These are phyloP conservation scores for Daedalea quercina DNA, from an alignment of 768 basidiomycete genomes.

Conservation along the genomic window DNA sequence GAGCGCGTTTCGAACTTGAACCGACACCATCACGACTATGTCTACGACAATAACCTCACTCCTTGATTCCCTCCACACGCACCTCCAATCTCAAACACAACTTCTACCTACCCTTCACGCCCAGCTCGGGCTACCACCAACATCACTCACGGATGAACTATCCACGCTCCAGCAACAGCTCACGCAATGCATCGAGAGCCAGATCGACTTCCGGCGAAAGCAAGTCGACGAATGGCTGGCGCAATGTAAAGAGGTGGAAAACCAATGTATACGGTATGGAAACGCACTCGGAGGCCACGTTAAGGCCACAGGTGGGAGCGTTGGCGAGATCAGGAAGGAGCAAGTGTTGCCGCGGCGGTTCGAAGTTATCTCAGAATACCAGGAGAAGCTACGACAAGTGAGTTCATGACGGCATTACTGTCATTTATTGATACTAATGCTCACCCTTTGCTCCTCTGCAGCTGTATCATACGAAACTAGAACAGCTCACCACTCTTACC, in stretches of 20 bases:
- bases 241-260: conserved; percentile 56
- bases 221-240: conserved; percentile 74
- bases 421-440: background rate
- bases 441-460: background rate
- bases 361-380: conserved; percentile 59
- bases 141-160: conserved; percentile 78
- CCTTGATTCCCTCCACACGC: conserved; percentile 69
- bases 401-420: conserved; percentile 16
- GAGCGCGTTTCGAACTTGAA: conserved; percentile 3
- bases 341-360: conserved; percentile 66
- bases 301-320: conserved; percentile 56
- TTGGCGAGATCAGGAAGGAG: conserved; percentile 68
- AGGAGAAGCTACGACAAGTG: conserved; percentile 78
- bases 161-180: conserved; percentile 67
- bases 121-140: conserved; percentile 76
- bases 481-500: conserved; percentile 64
- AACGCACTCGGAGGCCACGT: conserved; percentile 66
- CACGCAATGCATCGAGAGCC: conserved; percentile 65
- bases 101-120: conserved; percentile 76
- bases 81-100: conserved; percentile 76
- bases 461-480: conserved; percentile 55
- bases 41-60: conserved; percentile 81
- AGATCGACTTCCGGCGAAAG: conserved; percentile 60
- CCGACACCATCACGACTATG: conserved; percentile 11
- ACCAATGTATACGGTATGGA: conserved; percentile 58